phyloP scores from a whole-genome alignment of 2,329 filamentous ascomycete species.

The Hirsutella thompsonii region DNA sequence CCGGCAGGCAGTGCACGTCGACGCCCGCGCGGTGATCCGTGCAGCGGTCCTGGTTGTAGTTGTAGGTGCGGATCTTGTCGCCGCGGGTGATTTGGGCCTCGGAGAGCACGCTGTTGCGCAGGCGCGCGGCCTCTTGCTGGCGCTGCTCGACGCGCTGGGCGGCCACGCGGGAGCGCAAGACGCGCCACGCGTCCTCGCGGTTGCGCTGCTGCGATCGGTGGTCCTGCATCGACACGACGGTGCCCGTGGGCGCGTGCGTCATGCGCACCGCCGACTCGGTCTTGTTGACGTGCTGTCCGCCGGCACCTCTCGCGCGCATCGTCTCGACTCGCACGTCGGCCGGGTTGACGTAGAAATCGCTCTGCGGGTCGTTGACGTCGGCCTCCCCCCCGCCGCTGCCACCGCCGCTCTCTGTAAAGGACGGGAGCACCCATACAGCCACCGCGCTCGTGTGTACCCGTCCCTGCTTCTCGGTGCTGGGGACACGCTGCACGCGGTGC shows the following conservation, averaged over 20 bases:
- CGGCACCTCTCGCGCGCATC: conserved; percentile 84
- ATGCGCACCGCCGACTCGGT: conserved; percentile 91
- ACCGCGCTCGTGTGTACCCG: conserved; percentile 89
- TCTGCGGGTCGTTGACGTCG: conserved; percentile 71
- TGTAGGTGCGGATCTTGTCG: conserved; percentile 92
- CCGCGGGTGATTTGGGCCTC: conserved; percentile 74
- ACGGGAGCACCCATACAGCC: conserved; percentile 83
- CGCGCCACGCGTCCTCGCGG: conserved; percentile 71
- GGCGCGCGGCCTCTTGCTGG: conserved; percentile 62
- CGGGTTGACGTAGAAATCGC: conserved; percentile 81
- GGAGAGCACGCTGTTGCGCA: conserved; percentile 69
- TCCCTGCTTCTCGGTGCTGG: conserved; percentile 80
- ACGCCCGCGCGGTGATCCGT: conserved; percentile 78
- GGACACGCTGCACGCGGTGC: conserved; percentile 87
- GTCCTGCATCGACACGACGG: conserved; percentile 84
- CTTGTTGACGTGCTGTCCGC: conserved; percentile 96
- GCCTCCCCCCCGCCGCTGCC: conserved; percentile 31
- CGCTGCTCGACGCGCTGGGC: conserved; percentile 67
- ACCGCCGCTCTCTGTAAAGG: conserved; percentile 47
- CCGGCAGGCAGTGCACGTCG: conserved; percentile 67
- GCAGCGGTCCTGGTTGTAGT: conserved; percentile 61
- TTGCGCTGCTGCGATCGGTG: conserved; percentile 83
- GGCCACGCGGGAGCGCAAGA: conserved; percentile 72
- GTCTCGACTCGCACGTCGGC: conserved; percentile 74
- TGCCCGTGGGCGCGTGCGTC: conserved; percentile 80